These are phyloP conservation scores for Eruca vesicaria DNA, from an alignment of 441 rosid species.

Conservation along the genomic window DNA sequence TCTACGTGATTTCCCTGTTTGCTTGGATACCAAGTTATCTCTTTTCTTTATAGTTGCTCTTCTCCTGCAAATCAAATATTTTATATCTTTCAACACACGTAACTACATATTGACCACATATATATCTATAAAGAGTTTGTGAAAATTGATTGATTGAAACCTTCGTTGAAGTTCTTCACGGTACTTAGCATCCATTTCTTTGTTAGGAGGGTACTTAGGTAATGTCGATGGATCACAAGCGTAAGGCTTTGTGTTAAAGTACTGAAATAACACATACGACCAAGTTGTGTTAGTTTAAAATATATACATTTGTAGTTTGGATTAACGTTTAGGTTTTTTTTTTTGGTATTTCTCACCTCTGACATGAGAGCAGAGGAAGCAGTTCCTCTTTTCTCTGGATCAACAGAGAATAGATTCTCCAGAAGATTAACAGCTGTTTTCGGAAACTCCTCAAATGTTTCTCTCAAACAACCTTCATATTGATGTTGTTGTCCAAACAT, in stretches of 20 bases:
- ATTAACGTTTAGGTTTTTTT: not conserved
- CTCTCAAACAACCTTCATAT: conserved; percentile 61
- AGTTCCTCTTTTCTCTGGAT: conserved; percentile 83
- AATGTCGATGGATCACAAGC: conserved; percentile 84
- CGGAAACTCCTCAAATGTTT: conserved; percentile 66
- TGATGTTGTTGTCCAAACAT: conserved; percentile 75
- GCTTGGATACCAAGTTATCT: conserved; percentile 50
- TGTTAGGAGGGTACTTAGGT: conserved; percentile 92
- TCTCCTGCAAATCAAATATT: conserved; percentile 51
- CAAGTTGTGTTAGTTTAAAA: not conserved
- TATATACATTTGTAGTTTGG: not conserved
- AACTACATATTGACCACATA: not conserved
- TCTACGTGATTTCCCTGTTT: conserved; percentile 44
- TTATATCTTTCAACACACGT: not conserved
- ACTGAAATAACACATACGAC: conserved; percentile 43
- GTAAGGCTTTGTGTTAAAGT: conserved; percentile 67
- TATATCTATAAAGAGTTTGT: not conserved
- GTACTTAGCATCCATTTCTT: conserved; percentile 87
- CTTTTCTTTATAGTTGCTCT: conserved; percentile 45
- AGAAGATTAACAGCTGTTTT: conserved; percentile 52
- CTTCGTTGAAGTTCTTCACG: conserved; percentile 77
- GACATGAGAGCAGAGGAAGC: conserved; percentile 80
- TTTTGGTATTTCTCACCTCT: conserved; percentile 46
- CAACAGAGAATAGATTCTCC: conserved; percentile 65
- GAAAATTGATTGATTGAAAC: conserved; percentile 11